Conservation (phyloP, 2,329 filamentous ascomycete genomes). For the Neophaeococcomyces aloes region DNA sequence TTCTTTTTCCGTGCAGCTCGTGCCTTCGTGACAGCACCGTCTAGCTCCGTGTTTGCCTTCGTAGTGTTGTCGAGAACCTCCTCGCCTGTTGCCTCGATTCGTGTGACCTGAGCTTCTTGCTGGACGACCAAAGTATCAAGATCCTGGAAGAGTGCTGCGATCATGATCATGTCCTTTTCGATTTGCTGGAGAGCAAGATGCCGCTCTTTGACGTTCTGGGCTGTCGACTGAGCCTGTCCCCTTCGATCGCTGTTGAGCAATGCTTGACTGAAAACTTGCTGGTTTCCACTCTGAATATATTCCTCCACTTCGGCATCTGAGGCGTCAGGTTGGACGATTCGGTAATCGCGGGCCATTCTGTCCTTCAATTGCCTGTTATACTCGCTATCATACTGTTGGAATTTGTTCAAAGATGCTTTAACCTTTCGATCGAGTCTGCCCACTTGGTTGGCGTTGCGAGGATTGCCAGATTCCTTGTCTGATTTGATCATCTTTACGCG, state of each 20-base stretch:
- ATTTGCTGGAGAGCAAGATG: slow-evolving; percentile 87
- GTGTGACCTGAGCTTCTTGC: slow-evolving; percentile 68
- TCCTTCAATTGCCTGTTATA: slow-evolving; percentile 73
- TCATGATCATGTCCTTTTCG: slow-evolving; percentile 76
- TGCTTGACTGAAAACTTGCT: slow-evolving; percentile 80
- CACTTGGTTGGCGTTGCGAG: slow-evolving; percentile 69
- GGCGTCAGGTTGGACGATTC: slow-evolving; percentile 76
- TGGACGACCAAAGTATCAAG: slow-evolving; percentile 76
- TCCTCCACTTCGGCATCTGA: slow-evolving; percentile 65
- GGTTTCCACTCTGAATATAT: slow-evolving; percentile 62
- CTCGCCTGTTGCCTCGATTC: slow-evolving; percentile 79
- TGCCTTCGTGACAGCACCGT: slow-evolving; percentile 70
- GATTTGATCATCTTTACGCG: slow-evolving; percentile 76
- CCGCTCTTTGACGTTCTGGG: slow-evolving; percentile 69
- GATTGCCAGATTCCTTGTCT: slow-evolving; percentile 60
- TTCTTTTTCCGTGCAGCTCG: slow-evolving; percentile 79
- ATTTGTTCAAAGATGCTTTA: slow-evolving; percentile 69
- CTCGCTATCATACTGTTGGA: slow-evolving; percentile 67
- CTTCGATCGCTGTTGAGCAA: slow-evolving; percentile 70
- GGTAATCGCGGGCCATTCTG: slow-evolving; percentile 79
- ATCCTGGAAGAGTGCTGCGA: slow-evolving; percentile 79
- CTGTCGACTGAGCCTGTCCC: slow-evolving; percentile 68
- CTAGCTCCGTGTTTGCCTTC: slow-evolving; percentile 75
- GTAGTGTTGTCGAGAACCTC: slow-evolving; percentile 75
- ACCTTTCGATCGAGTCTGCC: slow-evolving; percentile 68